Percentiles rank a stretch among this genome's conserved stretches.
Conservation (phyloP, 805 yeast genomes). For the Yamadazyma philogaea region DNA sequence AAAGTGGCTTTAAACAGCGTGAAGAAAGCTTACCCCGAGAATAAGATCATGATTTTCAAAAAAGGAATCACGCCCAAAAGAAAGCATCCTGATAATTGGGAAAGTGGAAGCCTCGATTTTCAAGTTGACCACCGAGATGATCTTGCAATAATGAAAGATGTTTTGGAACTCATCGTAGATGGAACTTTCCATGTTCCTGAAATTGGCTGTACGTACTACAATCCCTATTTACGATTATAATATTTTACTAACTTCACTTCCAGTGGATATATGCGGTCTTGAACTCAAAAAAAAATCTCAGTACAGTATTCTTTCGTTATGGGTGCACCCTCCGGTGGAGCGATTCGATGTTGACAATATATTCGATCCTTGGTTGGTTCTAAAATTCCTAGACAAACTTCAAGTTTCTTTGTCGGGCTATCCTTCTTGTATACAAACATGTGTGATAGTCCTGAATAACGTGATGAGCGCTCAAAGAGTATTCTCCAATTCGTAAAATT, state of each 20-base stretch:
- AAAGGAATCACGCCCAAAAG: constrained; percentile 15
- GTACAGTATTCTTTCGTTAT: constrained; percentile 17
- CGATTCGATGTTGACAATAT: constrained; percentile 7
- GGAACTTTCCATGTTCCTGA: constrained; percentile 8
- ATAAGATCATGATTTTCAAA: constrained; percentile 17
- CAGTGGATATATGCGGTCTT: constrained; percentile 18
- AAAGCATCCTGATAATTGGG: constrained; percentile 13
- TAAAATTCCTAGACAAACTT: constrained; percentile 1
- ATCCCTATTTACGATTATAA: not conserved
- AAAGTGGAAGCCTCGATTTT: constrained; percentile 19
- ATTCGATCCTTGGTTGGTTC: constrained; percentile 6
- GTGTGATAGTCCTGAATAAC: not conserved
- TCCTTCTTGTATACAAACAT: not conserved
- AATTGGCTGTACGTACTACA: constrained; percentile 2
- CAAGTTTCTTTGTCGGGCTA: not conserved
- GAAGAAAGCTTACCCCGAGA: not conserved
- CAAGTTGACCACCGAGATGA: constrained; percentile 13
- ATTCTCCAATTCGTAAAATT: constrained; percentile 2
- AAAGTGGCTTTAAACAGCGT: constrained; percentile 1
- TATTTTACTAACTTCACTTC: constrained; percentile 7
- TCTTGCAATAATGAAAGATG: constrained; percentile 12
- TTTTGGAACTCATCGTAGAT: constrained; percentile 12
- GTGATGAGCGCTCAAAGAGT: constrained; percentile 1
- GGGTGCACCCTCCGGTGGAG: constrained; percentile 16
- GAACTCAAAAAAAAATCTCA: constrained; percentile 9